A percentile compares a stretch with the other conserved stretches of the same genome.
phyloP scores from a whole-genome alignment of 75 land plant species.

The Pinus taeda region DNA sequence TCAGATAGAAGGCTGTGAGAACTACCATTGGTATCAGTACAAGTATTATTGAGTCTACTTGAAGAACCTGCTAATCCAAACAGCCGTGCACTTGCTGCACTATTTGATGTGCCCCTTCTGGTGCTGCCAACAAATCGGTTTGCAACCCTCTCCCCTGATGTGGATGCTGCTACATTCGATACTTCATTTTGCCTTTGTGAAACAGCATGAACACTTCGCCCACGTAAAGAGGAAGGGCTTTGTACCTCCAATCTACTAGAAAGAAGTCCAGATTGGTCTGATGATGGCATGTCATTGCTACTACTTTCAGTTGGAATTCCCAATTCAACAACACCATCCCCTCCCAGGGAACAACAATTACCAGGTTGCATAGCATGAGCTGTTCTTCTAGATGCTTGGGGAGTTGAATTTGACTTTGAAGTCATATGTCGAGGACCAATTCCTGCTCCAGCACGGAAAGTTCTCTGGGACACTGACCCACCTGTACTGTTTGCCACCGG shows the following conservation, averaged over 20 bases:
- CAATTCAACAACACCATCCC: conserved; percentile 3
- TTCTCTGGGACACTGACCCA: too few relatives aligned
- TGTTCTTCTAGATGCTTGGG: too few relatives aligned
- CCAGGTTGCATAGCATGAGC: not conserved
- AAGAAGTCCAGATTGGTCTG: not conserved
- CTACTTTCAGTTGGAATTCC: conserved; percentile 3
- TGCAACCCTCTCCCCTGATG: not conserved
- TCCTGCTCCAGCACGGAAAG: too few relatives aligned
- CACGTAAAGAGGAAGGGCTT: conserved; percentile 3
- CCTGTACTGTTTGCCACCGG: too few relatives aligned
- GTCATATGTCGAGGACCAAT: too few relatives aligned
- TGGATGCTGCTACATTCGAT: not conserved
- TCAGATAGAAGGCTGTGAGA: not conserved
- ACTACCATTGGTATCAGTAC: conserved; percentile 4
- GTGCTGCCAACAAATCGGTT: conserved; percentile 10
- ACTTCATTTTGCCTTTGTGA: not conserved
- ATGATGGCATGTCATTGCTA: not conserved
- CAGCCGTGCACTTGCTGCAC: conserved; percentile 14
- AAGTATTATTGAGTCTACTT: conserved; percentile 3
- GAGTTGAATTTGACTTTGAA: too few relatives aligned
- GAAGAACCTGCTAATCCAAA: conserved; percentile 24
- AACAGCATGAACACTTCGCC: not conserved
- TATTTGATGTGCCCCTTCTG: conserved; percentile 5
- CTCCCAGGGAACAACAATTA: not conserved
- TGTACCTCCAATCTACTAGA: not conserved